Conservation (phyloP, 805 yeast genomes). For the Ogataea pilisensis region DNA sequence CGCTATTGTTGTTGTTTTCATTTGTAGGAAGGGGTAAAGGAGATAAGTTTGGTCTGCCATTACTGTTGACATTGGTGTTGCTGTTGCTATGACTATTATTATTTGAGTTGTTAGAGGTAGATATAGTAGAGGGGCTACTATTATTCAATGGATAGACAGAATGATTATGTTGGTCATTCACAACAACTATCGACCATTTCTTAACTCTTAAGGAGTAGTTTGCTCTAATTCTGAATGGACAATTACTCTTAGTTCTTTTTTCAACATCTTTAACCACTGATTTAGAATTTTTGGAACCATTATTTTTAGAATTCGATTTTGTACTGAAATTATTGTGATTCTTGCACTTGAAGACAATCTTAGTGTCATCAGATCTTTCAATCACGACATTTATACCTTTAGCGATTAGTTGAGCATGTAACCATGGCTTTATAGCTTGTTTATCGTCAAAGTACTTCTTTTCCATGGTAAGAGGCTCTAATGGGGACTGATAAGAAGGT, state of each 20-base stretch:
- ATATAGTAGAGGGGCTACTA: background rate
- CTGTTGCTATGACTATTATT: background rate
- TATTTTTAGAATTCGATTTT: background rate
- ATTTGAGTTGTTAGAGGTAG: background rate
- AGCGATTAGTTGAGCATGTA: slow-evolving; percentile 42
- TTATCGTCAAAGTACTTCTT: slow-evolving; percentile 35
- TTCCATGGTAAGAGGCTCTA: slow-evolving; percentile 14
- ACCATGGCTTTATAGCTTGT: slow-evolving; percentile 59
- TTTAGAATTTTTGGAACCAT: slow-evolving; percentile 11
- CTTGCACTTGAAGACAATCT: slow-evolving; percentile 61
- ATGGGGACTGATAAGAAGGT: background rate
- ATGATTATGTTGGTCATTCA: slow-evolving; percentile 60
- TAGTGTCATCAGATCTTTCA: slow-evolving; percentile 56
- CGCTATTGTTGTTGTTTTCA: background rate
- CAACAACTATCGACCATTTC: slow-evolving; percentile 57
- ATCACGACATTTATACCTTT: slow-evolving; percentile 55
- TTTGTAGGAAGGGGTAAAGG: background rate
- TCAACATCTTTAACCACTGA: slow-evolving; percentile 10
- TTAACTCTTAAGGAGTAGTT: slow-evolving; percentile 49
- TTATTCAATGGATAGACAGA: slow-evolving; percentile 27
- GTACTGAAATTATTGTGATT: slow-evolving; percentile 27
- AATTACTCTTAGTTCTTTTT: slow-evolving; percentile 31
- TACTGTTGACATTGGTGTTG: no score
- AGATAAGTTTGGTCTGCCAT: background rate
- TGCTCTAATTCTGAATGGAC: slow-evolving; percentile 66